Evolutionary conservation across 305 asterid genomes (phyloP).

Genomic region (Fraxinus floribunda): DNA sequence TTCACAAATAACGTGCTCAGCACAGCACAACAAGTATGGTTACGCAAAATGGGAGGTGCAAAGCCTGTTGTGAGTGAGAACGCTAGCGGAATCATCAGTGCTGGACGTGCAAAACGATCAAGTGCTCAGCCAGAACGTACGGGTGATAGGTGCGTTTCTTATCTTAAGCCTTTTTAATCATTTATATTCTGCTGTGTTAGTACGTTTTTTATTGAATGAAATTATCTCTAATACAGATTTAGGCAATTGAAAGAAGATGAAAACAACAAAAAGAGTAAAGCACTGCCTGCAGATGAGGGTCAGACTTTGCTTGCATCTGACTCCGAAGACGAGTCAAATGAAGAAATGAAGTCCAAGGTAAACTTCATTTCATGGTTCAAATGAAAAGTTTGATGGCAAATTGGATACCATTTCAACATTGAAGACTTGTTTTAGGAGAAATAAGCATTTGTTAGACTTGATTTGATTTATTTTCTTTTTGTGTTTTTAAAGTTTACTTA

Average conservation of each 20-base stretch:
- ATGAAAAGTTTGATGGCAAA: not conserved
- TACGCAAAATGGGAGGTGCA: slow-evolving; percentile 96
- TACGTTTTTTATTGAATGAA: slow-evolving; percentile 26
- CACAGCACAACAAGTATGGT: slow-evolving; percentile 97
- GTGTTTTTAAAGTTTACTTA: not conserved
- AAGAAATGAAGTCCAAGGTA: slow-evolving; percentile 70
- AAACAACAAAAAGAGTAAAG: slow-evolving; percentile 58
- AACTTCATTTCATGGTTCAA: slow-evolving; percentile 20
- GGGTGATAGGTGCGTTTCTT: slow-evolving; percentile 74
- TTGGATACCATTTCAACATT: not conserved
- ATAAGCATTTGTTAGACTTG: not conserved
- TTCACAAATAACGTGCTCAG: slow-evolving; percentile 91
- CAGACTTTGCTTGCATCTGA: slow-evolving; percentile 51
- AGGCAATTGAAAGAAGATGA: slow-evolving; percentile 82
- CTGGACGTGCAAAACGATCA: slow-evolving; percentile 92
- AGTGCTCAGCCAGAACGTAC: slow-evolving; percentile 51
- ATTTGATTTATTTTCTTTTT: not conserved
- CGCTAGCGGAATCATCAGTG: slow-evolving; percentile 91
- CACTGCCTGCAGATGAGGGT: slow-evolving; percentile 48
- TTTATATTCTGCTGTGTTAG: slow-evolving; percentile 20
- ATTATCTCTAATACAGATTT: slow-evolving; percentile 53
- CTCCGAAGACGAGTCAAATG: slow-evolving; percentile 50
- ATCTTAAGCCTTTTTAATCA: slow-evolving; percentile 6
- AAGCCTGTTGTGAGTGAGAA: slow-evolving; percentile 79
- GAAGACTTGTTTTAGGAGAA: not conserved